Evolutionary conservation across 2,329 filamentous ascomycete genomes (phyloP).

Genomic region (Fusarium sp.): DNA sequence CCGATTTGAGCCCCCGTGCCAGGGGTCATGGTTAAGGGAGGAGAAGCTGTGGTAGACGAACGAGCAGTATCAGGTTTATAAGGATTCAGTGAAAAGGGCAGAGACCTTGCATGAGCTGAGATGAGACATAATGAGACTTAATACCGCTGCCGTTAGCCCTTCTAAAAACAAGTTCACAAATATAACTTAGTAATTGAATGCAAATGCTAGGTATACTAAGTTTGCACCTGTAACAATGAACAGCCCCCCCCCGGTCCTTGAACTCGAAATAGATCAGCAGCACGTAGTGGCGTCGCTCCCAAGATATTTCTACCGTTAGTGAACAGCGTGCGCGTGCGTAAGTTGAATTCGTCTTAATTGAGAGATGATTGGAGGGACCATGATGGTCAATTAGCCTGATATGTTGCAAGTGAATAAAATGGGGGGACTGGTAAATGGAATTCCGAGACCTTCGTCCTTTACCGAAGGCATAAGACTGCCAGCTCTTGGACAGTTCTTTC

Average conservation of each 20-base stretch:
- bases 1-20: constrained; percentile 17
- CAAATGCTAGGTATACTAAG: background rate
- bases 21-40: constrained; percentile 25
- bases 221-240: no score
- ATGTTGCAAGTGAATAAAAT: constrained; percentile 21
- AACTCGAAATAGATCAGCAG: background rate
- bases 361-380: constrained; percentile 10
- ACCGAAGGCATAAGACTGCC: background rate
- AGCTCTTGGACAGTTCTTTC: background rate
- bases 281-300: background rate
- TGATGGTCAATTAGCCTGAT: background rate
- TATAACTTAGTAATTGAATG: background rate
- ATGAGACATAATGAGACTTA: background rate
- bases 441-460: background rate
- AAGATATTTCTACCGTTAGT: background rate
- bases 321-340: no score
- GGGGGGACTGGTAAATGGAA: constrained; percentile 1
- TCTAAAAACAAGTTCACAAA: no score
- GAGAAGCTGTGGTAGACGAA: constrained; percentile 2
- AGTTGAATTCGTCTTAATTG: background rate
- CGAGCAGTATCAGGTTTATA: constrained; percentile 17
- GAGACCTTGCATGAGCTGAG: background rate
- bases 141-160: background rate
- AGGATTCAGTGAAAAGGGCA: background rate
- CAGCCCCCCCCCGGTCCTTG: no score